phyloP scores from a whole-genome alignment of 2,329 filamentous ascomycete genomes.

The Arachnomyces sp. region DNA sequence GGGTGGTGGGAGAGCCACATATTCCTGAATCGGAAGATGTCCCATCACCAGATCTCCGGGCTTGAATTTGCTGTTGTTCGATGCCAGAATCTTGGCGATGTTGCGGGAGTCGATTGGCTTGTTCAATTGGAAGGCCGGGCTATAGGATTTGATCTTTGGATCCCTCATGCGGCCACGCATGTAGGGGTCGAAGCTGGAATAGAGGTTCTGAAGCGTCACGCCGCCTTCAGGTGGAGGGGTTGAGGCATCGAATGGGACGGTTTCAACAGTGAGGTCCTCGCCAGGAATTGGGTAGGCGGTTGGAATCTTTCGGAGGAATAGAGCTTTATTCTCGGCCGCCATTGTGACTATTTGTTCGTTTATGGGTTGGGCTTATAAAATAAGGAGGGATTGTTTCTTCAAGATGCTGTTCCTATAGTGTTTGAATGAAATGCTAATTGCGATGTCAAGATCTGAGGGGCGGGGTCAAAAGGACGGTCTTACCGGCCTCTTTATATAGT shows the following conservation, averaged over 20 bases:
- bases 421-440: too few species aligned
- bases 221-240: constrained; percentile 54
- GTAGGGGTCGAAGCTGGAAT: constrained; percentile 77
- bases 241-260: constrained; percentile 57
- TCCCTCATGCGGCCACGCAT: constrained; percentile 71
- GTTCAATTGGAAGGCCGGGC: constrained; percentile 53
- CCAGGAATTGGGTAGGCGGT: constrained; percentile 60
- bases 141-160: constrained; percentile 59
- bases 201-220: constrained; percentile 61
- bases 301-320: constrained; percentile 67
- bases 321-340: constrained; percentile 56
- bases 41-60: constrained; percentile 60
- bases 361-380: too few species aligned
- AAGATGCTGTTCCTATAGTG: too few species aligned
- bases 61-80: constrained; percentile 55
- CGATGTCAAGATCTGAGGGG: too few species aligned
- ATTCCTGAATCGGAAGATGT: constrained; percentile 59
- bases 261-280: constrained; percentile 62
- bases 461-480: too few species aligned
- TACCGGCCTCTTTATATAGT: too few species aligned
- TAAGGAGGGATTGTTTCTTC: too few species aligned
- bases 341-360: constrained; percentile 1
- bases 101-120: constrained; percentile 57
- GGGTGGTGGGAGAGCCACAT: constrained; percentile 50
- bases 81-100: constrained; percentile 65